Evolutionary conservation across 768 basidiomycete species (phyloP), one percentile per base, ranked within the genome.

Genomic region (Termitomyces eurrhizus): DNA sequence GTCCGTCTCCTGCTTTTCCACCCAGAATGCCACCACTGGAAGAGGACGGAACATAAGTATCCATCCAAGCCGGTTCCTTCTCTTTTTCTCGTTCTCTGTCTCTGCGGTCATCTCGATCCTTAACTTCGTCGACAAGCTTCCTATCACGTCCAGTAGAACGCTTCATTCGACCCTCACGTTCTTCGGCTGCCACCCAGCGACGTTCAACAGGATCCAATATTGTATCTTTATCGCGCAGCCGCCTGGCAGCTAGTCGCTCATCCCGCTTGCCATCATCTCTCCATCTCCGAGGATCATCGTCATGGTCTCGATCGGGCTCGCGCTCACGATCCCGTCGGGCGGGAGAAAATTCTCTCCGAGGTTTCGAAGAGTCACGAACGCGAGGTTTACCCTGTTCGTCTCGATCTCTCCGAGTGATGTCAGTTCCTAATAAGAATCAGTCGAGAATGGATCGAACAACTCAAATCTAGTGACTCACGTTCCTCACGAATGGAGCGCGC

Each of bases 21-120:
- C 89, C 88, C 57, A 90, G 77, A 56, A 90, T 85, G 14, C 87
- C 89, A 51, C 77, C 75, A 36, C 74, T 75, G 18, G 83, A 70
- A 26, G 79, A 80, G 54, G 75, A 79, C 13, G 91, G 90, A 62
- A 92, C 81, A 69, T 92, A 92, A 21, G 89, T 86, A 64, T 93
- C 92, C 92, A 94, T 94, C 92, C 92, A 94, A 18, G 92, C 92
- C 26, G 92, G 92, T 69, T 93, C 92, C 67, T 89, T 92, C 76
- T 94, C 92, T 66, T 83, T 85, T 65, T 86, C 86, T 58, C 81
- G 78, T 54, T 87, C 82, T 35, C 82, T 77, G 56, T 83, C 84
- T 75, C 75, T 41, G 51, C 65, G 64, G 26, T 64, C 64, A 32
- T 68, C 67, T 44, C 75, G 74, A 45, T 81, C 81, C 56, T 76